Evolutionary conservation across 106 monocot species (phyloP).

Genomic region (Allium fistulosum): DNA sequence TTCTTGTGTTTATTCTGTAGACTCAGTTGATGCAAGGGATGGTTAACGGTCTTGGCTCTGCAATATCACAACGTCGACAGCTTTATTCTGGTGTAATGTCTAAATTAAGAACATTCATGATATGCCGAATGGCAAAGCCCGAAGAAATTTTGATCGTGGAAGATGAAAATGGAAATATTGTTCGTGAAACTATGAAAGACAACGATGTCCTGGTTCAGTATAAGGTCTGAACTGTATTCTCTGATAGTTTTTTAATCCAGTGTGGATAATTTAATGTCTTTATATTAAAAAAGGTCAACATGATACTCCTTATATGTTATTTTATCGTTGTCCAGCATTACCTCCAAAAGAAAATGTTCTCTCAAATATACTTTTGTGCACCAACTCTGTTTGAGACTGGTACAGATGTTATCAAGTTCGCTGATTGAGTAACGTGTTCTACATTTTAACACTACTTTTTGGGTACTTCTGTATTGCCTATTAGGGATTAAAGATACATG

Average conservation of each 20-base stretch:
- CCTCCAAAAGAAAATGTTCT: too few relatives aligned
- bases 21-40: slow-evolving; percentile 46
- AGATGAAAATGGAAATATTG: slow-evolving; percentile 99
- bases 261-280: too few relatives aligned
- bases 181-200: slow-evolving; percentile 99
- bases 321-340: too few relatives aligned
- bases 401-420: too few relatives aligned
- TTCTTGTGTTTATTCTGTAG: slow-evolving; percentile 5
- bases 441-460: too few relatives aligned
- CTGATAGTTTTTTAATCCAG: neutral
- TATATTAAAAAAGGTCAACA: too few relatives aligned
- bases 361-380: too few relatives aligned
- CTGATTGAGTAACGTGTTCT: too few relatives aligned
- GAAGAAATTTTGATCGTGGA: slow-evolving; percentile 99
- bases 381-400: too few relatives aligned
- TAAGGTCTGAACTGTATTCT: slow-evolving; percentile 41
- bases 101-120: slow-evolving; percentile 94
- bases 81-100: slow-evolving; percentile 82
- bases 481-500: too few relatives aligned
- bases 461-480: too few relatives aligned
- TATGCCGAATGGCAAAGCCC: slow-evolving; percentile 99
- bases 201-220: slow-evolving; percentile 99
- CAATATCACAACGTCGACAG: slow-evolving; percentile 61
- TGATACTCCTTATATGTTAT: too few relatives aligned
- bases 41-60: slow-evolving; percentile 78